These are phyloP conservation scores for Xanthoconium stramineum DNA, from an alignment of 768 basidiomycete genomes.

Conservation along the genomic window DNA sequence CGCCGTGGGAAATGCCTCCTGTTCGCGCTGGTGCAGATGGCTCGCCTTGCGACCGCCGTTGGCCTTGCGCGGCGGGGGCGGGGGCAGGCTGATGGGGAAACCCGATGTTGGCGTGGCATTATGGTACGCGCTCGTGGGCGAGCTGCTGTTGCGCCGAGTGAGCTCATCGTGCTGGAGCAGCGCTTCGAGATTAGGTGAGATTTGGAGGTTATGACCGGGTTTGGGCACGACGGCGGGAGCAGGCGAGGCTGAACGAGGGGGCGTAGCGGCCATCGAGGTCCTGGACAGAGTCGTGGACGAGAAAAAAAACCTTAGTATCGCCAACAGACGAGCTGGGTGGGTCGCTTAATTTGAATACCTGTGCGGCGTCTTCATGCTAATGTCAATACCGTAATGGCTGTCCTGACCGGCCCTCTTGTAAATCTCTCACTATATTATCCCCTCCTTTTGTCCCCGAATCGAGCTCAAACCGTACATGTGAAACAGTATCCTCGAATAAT, in stretches of 20 bases:
- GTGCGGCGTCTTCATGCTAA: constrained; percentile 1
- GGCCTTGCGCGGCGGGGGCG: constrained; percentile 32
- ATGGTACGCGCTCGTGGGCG: constrained; percentile 18
- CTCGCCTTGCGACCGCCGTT: constrained; percentile 12
- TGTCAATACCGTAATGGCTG: constrained; percentile 1
- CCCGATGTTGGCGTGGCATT: constrained; percentile 10
- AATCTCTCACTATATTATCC: neutral
- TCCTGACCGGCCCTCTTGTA: neutral
- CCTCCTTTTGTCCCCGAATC: neutral
- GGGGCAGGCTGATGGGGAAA: constrained; percentile 29
- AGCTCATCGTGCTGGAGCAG: constrained; percentile 56
- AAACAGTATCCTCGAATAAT: neutral
- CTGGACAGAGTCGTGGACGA: neutral
- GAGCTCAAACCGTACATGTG: neutral
- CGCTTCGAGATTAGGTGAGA: constrained; percentile 60
- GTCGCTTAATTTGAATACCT: constrained; percentile 22
- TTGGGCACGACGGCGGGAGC: neutral
- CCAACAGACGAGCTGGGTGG: neutral
- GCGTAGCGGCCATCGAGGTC: constrained; percentile 19
- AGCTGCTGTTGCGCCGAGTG: constrained; percentile 32
- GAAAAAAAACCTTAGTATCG: neutral
- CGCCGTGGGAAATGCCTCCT: constrained; percentile 10
- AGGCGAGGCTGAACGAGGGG: constrained; percentile 23
- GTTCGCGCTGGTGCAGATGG: constrained; percentile 11
- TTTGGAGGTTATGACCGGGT: constrained; percentile 36